A percentile compares a stretch with the other conserved stretches of the same genome.
phyloP scores from a whole-genome alignment of 1,139 yeast genomes.

The Kurtzmaniella quercitrusa region DNA sequence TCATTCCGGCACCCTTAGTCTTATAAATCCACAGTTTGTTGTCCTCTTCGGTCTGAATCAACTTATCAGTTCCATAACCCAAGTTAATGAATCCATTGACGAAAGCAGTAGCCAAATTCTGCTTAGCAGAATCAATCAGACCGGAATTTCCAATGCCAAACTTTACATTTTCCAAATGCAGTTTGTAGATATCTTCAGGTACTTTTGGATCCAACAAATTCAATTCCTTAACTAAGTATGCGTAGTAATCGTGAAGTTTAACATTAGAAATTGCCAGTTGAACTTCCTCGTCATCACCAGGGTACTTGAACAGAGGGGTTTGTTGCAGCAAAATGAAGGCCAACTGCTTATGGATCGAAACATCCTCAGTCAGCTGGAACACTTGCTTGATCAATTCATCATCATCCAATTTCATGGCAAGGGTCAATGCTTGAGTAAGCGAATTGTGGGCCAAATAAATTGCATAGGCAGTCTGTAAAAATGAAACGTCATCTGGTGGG shows the following conservation, averaged over 20 bases:
- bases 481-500: conserved; percentile 88
- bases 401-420: conserved; percentile 88
- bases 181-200: conserved; percentile 92
- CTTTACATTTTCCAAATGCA: conserved; percentile 73
- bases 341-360: conserved; percentile 76
- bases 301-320: conserved; percentile 68
- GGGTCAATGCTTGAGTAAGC: conserved; percentile 82
- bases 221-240: conserved; percentile 78
- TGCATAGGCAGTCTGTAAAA: conserved; percentile 85
- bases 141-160: conserved; percentile 56
- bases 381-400: conserved; percentile 73
- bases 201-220: conserved; percentile 85
- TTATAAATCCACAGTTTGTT: conserved; percentile 83
- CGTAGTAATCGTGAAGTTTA: conserved; percentile 73
- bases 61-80: conserved; percentile 85
- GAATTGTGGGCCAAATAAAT: conserved; percentile 78
- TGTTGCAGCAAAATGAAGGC: conserved; percentile 89
- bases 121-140: conserved; percentile 90
- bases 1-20: conserved; percentile 89
- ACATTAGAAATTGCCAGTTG: conserved; percentile 85
- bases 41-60: conserved; percentile 70
- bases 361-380: conserved; percentile 70
- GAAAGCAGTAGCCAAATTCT: conserved; percentile 91
- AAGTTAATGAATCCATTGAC: conserved; percentile 89
- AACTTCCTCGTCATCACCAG: conserved; percentile 66